Evolutionary conservation across 805 yeast genomes (phyloP), one percentile per base, ranked within the genome.

Genomic region (Saccharomycopsis fodiens): DNA sequence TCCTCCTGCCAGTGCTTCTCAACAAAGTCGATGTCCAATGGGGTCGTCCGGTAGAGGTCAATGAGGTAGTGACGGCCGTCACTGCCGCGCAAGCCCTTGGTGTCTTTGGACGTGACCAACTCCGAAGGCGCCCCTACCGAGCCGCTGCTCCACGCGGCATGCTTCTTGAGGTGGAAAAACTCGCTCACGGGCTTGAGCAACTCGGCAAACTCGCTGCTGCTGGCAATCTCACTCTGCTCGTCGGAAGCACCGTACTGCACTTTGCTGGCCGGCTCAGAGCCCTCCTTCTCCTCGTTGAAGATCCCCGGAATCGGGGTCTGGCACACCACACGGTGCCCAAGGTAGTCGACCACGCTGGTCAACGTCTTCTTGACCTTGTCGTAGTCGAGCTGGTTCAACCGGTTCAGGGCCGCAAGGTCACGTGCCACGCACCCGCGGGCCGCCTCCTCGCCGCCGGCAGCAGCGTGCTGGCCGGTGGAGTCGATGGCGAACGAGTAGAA

Each of bases 281-380:
- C 54, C 41, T 66, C 72, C 2, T 50, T 39, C 48, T 63, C 64
- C 5, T 32, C 23, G 45, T 75, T 68, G 62, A 84, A 81, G 46
- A 84, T 77, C 49, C 97, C 97, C 13, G 98, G 98, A 37, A 91
- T 95, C 10, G 96, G 96, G 12, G 96, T 85, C 67, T 91, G 97
- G 61, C 95, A 86, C 32, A 91, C 73, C 31, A 91, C 70, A 62
- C 97, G 76, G 57, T 78, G 82, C 51, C 97, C 98, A 58, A 85
- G 79, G 65, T 77, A 91, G 63, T 91, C 97, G 46, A 91, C 85
- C 48, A 88, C 73, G n/a, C 89, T 73, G 3, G 97, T 85, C 55
- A 85, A 76, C 49, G 91, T 69, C 42, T 82, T 81, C 57, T 78
- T 76, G 34, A 88, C 69, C 38, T 80, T 85, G 8, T 65, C 66